phyloP scores from a whole-genome alignment of 2,329 filamentous ascomycete species.

The Phyllachora maydis region DNA sequence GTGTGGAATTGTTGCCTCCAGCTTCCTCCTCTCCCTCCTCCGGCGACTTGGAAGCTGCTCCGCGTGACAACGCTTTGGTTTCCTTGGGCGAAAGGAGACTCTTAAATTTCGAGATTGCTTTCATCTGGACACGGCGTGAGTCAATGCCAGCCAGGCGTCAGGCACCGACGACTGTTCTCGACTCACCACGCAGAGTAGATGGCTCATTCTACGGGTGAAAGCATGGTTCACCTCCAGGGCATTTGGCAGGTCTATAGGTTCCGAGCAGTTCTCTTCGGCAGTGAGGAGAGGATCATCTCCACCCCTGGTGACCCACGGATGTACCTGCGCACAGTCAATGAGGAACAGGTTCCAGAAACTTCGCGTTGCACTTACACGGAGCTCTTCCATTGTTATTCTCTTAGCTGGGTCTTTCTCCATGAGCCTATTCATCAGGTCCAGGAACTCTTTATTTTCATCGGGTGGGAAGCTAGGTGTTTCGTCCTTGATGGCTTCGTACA shows the following conservation, averaged over 20 bases:
- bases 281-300: slow-evolving; percentile 63
- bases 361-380: slow-evolving; percentile 41
- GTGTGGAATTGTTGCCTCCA: too few relatives aligned
- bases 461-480: slow-evolving; percentile 42
- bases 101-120: slow-evolving; percentile 82
- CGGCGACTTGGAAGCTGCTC: too few relatives aligned
- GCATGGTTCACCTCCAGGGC: slow-evolving; percentile 79
- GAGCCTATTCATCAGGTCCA: slow-evolving; percentile 51
- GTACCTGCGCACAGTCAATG: slow-evolving; percentile 36
- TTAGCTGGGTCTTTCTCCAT: slow-evolving; percentile 72
- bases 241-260: slow-evolving; percentile 65
- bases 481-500: slow-evolving; percentile 72
- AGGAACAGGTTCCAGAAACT: neutral
- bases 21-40: too few relatives aligned
- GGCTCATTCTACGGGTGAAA: slow-evolving; percentile 75
- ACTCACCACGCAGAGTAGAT: slow-evolving; percentile 73
- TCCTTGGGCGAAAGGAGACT: slow-evolving; percentile 29
- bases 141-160: too few relatives aligned
- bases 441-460: slow-evolving; percentile 46
- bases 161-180: too few relatives aligned
- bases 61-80: too few relatives aligned
- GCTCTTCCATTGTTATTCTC: slow-evolving; percentile 62
- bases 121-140: too few relatives aligned
- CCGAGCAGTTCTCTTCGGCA: slow-evolving; percentile 66
- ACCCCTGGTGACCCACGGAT: slow-evolving; percentile 77